These are phyloP conservation scores for Hypoxylon rickii DNA, from an alignment of 495 filamentous ascomycete species.

Conservation along the genomic window DNA sequence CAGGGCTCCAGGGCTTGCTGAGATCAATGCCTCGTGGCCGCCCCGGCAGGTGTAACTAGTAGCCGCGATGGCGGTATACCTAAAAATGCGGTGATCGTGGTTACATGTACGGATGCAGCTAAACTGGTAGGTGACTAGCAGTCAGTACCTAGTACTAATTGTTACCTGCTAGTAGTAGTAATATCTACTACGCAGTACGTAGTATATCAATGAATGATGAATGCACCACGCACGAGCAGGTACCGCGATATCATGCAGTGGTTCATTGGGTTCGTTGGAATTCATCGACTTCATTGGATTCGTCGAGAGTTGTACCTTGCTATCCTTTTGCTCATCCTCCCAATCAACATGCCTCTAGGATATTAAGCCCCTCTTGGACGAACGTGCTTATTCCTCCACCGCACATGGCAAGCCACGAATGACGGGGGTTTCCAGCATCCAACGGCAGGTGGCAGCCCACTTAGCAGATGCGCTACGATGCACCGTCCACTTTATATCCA, in stretches of 20 bases:
- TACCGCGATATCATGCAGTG: too few relatives aligned
- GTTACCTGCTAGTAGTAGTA: slow-evolving; percentile 10
- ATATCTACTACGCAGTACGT: too few relatives aligned
- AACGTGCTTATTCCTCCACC: slow-evolving; percentile 36
- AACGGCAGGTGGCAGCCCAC: slow-evolving; percentile 37
- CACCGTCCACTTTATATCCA: slow-evolving; percentile 19
- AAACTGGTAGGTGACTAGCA: too few relatives aligned
- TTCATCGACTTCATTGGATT: too few relatives aligned
- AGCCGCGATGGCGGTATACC: slow-evolving; percentile 18
- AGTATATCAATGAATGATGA: too few relatives aligned
- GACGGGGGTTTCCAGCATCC: slow-evolving; percentile 32
- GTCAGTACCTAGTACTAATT: too few relatives aligned
- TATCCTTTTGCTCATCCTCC: too few relatives aligned
- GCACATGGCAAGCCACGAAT: slow-evolving; percentile 38
- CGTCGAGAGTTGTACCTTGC: too few relatives aligned
- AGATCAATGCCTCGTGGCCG: slow-evolving; percentile 31
- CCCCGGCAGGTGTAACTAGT: slow-evolving; percentile 35
- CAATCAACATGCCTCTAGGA: slow-evolving; percentile 13
- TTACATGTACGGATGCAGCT: slow-evolving; percentile 27
- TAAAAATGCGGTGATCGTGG: slow-evolving; percentile 25
- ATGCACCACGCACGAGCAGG: too few relatives aligned
- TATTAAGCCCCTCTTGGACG: slow-evolving; percentile 13
- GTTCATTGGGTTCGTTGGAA: too few relatives aligned
- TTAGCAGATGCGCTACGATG: slow-evolving; percentile 30
- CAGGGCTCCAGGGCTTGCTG: too few relatives aligned